Evolutionary conservation across 2,329 filamentous ascomycete species (phyloP), one percentile per base, ranked within the genome.

Genomic region (Hymenoscyphus infarciens): DNA sequence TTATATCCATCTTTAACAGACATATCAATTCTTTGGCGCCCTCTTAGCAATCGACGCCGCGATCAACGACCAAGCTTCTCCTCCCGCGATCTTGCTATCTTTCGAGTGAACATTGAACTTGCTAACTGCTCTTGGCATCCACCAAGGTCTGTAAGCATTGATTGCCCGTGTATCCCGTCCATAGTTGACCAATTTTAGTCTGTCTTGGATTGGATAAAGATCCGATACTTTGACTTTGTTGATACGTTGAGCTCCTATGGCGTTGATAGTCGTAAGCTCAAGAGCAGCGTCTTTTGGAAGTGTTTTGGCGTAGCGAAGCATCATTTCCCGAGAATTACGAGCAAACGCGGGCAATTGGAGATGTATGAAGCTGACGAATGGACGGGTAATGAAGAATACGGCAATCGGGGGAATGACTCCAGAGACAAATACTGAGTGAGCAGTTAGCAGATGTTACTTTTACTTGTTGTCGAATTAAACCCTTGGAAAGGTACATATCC

Each of bases 321-420:
- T 77, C 57, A 81, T 75, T 31, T 82, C 77, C 38, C 82, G 82
- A 0, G 87, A 89, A 45, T 80, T 75, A 54, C 89, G 84, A 16
- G 88, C 89, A 67, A 82, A 83, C 0, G 79, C 74, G 0, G 91
- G 91, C 1, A 93, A 79, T 25, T 83, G 82, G 57, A 95, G 77
- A 74, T 90, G 85, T 64, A 95, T 81, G 71, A 87, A 86, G 49
- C 86, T 86, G 7, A 94, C 89, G 71, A 89, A 90, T 2, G 91
- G 89, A 0, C 84, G 80, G 1, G 87, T 86, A 56, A 83, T 82
- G 73, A 86, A 88, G 39, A 82, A 79, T 25, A 91, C 80, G 70
- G 87, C 84, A 39, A 85, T 62, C 69, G 92, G 77, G 2, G 91
- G 91, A 8, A 89, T 75, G 42, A 87, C 73, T 68, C 88, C 86